These are phyloP conservation scores for Collybia nuda DNA, from an alignment of 768 basidiomycete species.

Conservation along the genomic window DNA sequence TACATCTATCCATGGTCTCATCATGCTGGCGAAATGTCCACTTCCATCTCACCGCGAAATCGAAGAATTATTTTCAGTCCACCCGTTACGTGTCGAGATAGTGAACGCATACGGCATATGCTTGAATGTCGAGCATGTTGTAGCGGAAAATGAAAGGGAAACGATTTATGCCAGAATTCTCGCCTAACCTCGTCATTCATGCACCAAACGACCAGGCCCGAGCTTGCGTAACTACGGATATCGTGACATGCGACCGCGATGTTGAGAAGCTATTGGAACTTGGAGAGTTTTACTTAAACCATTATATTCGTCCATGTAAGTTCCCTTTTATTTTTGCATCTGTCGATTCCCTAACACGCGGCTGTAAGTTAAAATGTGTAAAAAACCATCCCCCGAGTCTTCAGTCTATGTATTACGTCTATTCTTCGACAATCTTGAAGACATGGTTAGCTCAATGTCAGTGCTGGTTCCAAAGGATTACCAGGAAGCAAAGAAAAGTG, in stretches of 20 bases:
- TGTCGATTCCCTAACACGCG: not conserved
- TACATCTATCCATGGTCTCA: too few species aligned
- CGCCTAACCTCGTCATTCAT: slow-evolving; percentile 11
- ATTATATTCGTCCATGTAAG: slow-evolving; percentile 7
- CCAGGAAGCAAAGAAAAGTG: not conserved
- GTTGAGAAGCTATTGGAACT: not conserved
- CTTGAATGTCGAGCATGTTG: too few species aligned
- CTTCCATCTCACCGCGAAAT: too few species aligned
- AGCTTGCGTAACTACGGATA: not conserved
- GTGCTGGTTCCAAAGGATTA: slow-evolving; percentile 3
- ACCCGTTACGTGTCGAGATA: too few species aligned
- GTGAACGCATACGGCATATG: too few species aligned
- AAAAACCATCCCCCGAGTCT: not conserved
- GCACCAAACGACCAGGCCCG: slow-evolving; percentile 3
- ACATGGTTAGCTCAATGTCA: not conserved
- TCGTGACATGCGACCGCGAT: slow-evolving; percentile 4
- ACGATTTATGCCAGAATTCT: slow-evolving; percentile 6
- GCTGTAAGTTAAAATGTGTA: slow-evolving; percentile 4
- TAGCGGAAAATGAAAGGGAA: too few species aligned
- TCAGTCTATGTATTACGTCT: not conserved
- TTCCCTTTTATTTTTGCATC: too few species aligned
- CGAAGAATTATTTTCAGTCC: too few species aligned
- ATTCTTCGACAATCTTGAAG: not conserved
- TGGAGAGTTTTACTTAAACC: slow-evolving; percentile 1
- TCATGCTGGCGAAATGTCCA: too few species aligned